Evolutionary conservation across 176 grass and related monocot species (phyloP).

Genomic region (Oryza brachyantha): DNA sequence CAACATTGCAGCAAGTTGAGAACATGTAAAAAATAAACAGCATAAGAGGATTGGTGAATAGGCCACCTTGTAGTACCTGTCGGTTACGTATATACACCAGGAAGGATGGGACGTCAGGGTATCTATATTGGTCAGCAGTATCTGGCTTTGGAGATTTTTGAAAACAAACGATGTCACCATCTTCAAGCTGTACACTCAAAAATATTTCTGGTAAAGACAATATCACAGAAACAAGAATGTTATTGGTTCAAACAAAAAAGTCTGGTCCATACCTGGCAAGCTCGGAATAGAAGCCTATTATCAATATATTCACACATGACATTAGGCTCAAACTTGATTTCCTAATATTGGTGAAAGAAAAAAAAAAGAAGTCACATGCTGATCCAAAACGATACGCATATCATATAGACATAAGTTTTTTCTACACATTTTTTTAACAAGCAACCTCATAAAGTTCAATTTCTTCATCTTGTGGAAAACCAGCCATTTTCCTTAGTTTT

Average conservation of each 20-base stretch:
- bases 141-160: conserved; percentile 66
- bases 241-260: conserved; percentile 15
- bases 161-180: conserved; percentile 96
- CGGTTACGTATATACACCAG: conserved; percentile 92
- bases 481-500: conserved; percentile 86
- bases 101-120: conserved; percentile 84
- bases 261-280: conserved; percentile 68
- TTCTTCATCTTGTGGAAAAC: conserved; percentile 76
- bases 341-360: conserved; percentile 50
- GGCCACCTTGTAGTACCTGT: conserved; percentile 45
- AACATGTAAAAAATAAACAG: neutral
- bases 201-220: conserved; percentile 30
- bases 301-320: conserved; percentile 99
- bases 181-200: conserved; percentile 81
- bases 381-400: conserved; percentile 1
- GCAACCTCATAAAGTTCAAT: conserved; percentile 96
- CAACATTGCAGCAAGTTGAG: neutral
- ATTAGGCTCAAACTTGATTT: conserved; percentile 98
- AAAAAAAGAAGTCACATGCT: conserved; percentile 28
- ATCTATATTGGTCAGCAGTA: conserved; percentile 59
- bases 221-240: conserved; percentile 10
- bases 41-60: neutral
- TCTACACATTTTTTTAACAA: conserved; percentile 21
- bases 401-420: conserved; percentile 7
- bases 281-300: conserved; percentile 63